These are phyloP conservation scores for Trichoderma orchidacearum DNA, from an alignment of 495 filamentous ascomycete genomes.

Conservation along the genomic window DNA sequence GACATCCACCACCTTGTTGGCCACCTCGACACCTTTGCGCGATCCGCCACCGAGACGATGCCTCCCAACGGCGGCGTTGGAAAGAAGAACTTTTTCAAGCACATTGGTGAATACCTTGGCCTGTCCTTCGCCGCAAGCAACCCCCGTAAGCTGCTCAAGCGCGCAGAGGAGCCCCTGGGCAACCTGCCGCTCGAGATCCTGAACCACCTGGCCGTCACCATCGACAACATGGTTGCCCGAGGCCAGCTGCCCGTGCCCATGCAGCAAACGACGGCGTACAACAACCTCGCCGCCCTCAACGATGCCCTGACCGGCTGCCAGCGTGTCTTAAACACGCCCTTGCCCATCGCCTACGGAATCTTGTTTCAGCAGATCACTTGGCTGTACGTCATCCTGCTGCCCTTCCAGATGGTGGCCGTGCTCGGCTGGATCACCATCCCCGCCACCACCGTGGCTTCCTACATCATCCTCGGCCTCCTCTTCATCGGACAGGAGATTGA, in stretches of 20 bases:
- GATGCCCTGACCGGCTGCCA: conserved; percentile 65
- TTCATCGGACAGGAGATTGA: conserved; percentile 80
- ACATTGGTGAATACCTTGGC: conserved; percentile 54
- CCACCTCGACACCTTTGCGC: conserved; percentile 58
- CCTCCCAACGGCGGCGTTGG: conserved; percentile 24
- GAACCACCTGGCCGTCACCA: conserved; percentile 53
- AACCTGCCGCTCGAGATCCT: conserved; percentile 71
- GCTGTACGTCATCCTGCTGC: conserved; percentile 71
- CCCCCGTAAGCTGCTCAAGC: conserved; percentile 58
- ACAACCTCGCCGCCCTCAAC: conserved; percentile 45
- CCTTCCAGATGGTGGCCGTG: conserved; percentile 59
- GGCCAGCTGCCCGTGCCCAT: conserved; percentile 38
- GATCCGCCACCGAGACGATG: conserved; percentile 43
- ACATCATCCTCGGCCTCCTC: conserved; percentile 83
- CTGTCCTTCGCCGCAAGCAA: conserved; percentile 58
- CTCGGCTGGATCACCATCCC: conserved; percentile 74
- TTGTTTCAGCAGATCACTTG: conserved; percentile 78
- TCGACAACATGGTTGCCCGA: conserved; percentile 40
- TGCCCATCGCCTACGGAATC: conserved; percentile 76
- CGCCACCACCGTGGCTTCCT: conserved; percentile 61
- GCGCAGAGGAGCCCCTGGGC: conserved; percentile 45
- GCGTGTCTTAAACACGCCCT: conserved; percentile 70
- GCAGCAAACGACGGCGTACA: conserved; percentile 36
- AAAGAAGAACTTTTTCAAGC: conserved; percentile 43
- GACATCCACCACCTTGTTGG: conserved; percentile 45